These are phyloP conservation scores for Pseudogymnoascus verrucosus DNA, from an alignment of 2,329 filamentous ascomycete species.

Conservation along the genomic window DNA sequence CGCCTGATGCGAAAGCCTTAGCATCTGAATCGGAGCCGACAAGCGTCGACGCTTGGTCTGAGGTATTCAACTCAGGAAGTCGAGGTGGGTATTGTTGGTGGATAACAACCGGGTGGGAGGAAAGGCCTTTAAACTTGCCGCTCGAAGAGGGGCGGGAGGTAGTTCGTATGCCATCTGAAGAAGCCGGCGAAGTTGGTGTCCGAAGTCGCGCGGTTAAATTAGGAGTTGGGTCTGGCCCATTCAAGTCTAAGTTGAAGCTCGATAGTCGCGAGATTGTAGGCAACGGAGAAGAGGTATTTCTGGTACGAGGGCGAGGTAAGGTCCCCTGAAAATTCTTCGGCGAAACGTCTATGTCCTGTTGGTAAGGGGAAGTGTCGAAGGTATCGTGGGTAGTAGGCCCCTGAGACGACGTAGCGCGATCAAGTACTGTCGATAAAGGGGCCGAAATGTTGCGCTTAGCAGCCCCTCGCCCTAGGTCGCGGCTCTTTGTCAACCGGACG, in stretches of 20 bases:
- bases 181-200: constrained; percentile 22
- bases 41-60: constrained; percentile 48
- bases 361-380: constrained; percentile 22
- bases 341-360: constrained; percentile 16
- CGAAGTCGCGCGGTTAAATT: constrained; percentile 26
- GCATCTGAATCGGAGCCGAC: constrained; percentile 63
- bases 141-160: constrained; percentile 35
- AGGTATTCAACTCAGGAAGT: constrained; percentile 19
- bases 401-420: constrained; percentile 21
- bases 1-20: constrained; percentile 56
- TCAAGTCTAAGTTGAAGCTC: constrained; percentile 46
- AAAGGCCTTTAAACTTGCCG: constrained; percentile 33
- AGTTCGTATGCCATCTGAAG: constrained; percentile 24
- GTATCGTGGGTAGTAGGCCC: constrained; percentile 16
- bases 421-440: constrained; percentile 32
- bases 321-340: constrained; percentile 20
- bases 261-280: constrained; percentile 47
- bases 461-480: constrained; percentile 34
- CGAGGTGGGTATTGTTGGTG: constrained; percentile 17
- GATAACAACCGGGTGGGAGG: constrained; percentile 17
- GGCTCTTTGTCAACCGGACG: constrained; percentile 47
- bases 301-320: constrained; percentile 19
- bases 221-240: constrained; percentile 38
- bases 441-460: constrained; percentile 48
- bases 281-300: constrained; percentile 47